Evolutionary conservation across 139 green algal genomes (phyloP), one percentile per base, ranked within the genome.

Genomic region (Tetraselmis striata): DNA sequence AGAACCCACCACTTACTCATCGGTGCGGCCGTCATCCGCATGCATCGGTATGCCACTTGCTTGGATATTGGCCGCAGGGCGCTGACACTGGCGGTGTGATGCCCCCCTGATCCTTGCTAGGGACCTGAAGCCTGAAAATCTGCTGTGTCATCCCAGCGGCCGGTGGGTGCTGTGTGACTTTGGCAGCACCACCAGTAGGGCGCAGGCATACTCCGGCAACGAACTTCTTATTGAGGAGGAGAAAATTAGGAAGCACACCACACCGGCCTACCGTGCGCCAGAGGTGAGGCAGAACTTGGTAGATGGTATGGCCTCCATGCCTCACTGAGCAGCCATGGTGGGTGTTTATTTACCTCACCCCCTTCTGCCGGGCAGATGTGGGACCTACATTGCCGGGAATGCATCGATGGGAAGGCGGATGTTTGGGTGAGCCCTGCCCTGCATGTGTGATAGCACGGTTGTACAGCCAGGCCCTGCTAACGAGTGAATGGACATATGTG

Each of bases 91-190:
- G 1, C 28, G 30, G 1, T 83, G 5, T 76, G 1, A 58, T 25
- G 25, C 32, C 22, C 28, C 28, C 23, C 75, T 25, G 31, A 29
- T 84, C 24, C 23, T 29, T 29, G 75, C 59, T 87, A 94, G 94
- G 58, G 95, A 98, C 88, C 30, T 98, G 30, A 98, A 99, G 85
- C 92, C 92, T 32, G 96, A 99, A 87, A 99, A 99, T 83, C 87
- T 99, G 79, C 88, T 99, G 79, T 90, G 89, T 77, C 88, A 88
- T 11, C 29, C 76, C 28, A 87, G 93, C 28, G 91, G 92, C 1
- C 77, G 82, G 29, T 99, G 95, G 95, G 92, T 98, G 80, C 86
- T 98, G 67, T 98, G 94, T 83, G 96, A 99, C 86, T 99, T 98
- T 86, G 96, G 96, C 76, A 95, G 87, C 84, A 83, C 85, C n/a